Percentiles rank a stretch among this genome's conserved stretches.
These are phyloP conservation scores for Inga oerstediana DNA, from an alignment of 306 rosid species.

Conservation along the genomic window DNA sequence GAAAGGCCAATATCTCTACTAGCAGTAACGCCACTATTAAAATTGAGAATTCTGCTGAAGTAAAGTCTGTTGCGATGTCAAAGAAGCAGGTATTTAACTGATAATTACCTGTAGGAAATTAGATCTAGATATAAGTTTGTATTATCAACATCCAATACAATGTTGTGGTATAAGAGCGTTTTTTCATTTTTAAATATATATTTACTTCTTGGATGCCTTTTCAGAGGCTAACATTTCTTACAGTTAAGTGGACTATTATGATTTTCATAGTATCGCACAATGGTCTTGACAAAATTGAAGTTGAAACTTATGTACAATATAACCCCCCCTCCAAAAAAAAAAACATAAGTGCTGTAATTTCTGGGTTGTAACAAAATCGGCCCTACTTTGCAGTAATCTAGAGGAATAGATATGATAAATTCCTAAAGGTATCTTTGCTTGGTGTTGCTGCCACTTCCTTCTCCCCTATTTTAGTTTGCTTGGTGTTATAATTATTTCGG, in stretches of 20 bases:
- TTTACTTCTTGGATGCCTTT: not conserved
- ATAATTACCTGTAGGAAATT: not conserved
- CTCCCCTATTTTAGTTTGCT: not conserved
- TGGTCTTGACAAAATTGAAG: not conserved
- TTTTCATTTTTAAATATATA: not conserved
- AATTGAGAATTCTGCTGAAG: slow-evolving; percentile 53
- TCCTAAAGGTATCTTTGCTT: slow-evolving; percentile 6
- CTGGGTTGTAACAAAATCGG: slow-evolving; percentile 8
- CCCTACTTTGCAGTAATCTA: slow-evolving; percentile 22
- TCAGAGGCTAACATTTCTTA: not conserved
- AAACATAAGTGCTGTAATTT: not conserved
- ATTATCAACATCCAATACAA: not conserved
- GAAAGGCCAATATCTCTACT: slow-evolving; percentile 38
- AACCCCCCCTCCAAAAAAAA: not conserved
- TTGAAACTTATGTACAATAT: not conserved
- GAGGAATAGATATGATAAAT: slow-evolving; percentile 16
- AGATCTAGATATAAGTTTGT: not conserved
- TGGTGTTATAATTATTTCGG: not conserved
- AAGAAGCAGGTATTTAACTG: slow-evolving; percentile 67
- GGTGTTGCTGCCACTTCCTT: not conserved
- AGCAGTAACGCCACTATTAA: slow-evolving; percentile 53
- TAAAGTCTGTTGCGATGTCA: slow-evolving; percentile 49
- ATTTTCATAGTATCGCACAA: slow-evolving; percentile 11
- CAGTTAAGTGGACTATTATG: not conserved
- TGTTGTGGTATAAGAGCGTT: not conserved